Evolutionary conservation across 2,329 filamentous ascomycete genomes (phyloP).

Genomic region (Cladosporium phlei): DNA sequence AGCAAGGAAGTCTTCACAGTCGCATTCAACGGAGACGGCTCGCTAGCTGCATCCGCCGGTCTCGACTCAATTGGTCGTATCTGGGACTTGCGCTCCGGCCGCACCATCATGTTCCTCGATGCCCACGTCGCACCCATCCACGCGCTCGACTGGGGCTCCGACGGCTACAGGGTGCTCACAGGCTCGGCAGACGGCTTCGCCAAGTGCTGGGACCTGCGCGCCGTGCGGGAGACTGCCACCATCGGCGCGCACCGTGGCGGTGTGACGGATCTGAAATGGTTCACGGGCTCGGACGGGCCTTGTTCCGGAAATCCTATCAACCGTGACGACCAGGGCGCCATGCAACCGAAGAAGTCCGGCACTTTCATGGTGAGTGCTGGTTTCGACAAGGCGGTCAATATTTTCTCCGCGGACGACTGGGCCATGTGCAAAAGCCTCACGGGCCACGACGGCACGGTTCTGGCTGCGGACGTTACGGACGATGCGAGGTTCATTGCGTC

Average conservation of each 20-base stretch:
- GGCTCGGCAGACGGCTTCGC: slow-evolving; percentile 92
- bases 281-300: slow-evolving; percentile 76
- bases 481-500: slow-evolving; percentile 92
- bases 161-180: slow-evolving; percentile 88
- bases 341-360: slow-evolving; percentile 71
- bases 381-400: slow-evolving; percentile 91
- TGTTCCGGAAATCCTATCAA: slow-evolving; percentile 44
- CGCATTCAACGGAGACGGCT: slow-evolving; percentile 86
- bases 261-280: slow-evolving; percentile 91
- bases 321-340: slow-evolving; percentile 49
- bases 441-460: slow-evolving; percentile 86
- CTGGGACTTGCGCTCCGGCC: slow-evolving; percentile 88
- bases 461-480: slow-evolving; percentile 80
- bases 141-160: slow-evolving; percentile 83
- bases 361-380: slow-evolving; percentile 88
- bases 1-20: slow-evolving; percentile 88
- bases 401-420: slow-evolving; percentile 97
- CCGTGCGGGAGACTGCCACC: slow-evolving; percentile 75
- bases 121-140: slow-evolving; percentile 92
- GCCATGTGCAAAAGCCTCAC: slow-evolving; percentile 78
- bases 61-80: slow-evolving; percentile 91
- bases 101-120: slow-evolving; percentile 93
- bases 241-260: slow-evolving; percentile 88
- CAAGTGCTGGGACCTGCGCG: slow-evolving; percentile 95
- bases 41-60: slow-evolving; percentile 83